Conservation (phyloP, 257 asterid genomes). For the Ilex asprella region DNA sequence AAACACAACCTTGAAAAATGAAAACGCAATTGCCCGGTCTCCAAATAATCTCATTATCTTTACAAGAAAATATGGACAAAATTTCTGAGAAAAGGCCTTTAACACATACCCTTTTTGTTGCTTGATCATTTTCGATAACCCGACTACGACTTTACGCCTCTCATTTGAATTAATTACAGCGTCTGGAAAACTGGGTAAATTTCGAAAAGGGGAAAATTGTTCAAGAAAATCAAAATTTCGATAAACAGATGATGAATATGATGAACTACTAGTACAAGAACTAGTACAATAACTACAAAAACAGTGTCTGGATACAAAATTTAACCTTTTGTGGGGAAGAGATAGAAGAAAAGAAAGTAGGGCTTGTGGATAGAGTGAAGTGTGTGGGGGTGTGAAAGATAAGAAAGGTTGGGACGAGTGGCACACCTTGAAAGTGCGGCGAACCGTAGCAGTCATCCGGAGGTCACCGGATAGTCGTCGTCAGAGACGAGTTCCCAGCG, state of each 20-base stretch:
- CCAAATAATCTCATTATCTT: constrained; percentile 51
- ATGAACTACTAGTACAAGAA: constrained; percentile 21
- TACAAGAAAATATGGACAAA: constrained; percentile 51
- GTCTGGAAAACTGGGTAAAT: constrained; percentile 15
- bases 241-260: constrained; percentile 15
- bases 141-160: constrained; percentile 58
- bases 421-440: constrained; percentile 44
- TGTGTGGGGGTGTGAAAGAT: constrained; percentile 12
- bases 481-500: constrained; percentile 37
- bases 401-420: constrained; percentile 16
- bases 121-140: constrained; percentile 56
- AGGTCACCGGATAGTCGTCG: constrained; percentile 25
- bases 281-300: constrained; percentile 10
- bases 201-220: constrained; percentile 53
- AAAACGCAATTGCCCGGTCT: constrained; percentile 44
- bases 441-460: constrained; percentile 57
- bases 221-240: constrained; percentile 45
- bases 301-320: neutral
- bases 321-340: constrained; percentile 12
- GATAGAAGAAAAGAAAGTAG: constrained; percentile 16
- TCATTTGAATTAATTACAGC: constrained; percentile 52
- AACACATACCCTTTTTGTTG: constrained; percentile 29
- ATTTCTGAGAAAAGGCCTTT: constrained; percentile 34
- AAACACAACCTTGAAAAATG: constrained; percentile 65
- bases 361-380: constrained; percentile 26